Evolutionary conservation across 345 rosid species (phyloP).

Genomic region (Citrus medica): DNA sequence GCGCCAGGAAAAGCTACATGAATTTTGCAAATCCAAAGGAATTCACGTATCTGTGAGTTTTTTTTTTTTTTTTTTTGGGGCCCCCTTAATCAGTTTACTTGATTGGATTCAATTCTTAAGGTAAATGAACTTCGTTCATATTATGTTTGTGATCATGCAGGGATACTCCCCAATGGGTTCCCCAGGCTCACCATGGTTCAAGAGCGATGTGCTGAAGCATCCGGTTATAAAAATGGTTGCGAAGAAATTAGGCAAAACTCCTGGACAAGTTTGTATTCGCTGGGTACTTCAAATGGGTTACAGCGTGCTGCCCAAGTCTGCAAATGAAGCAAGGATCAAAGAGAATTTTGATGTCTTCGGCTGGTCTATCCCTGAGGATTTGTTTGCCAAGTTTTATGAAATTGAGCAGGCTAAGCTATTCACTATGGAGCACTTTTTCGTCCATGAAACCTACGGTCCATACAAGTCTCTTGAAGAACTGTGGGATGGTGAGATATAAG

Average conservation of each 20-base stretch:
- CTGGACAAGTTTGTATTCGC: slow-evolving; percentile 44
- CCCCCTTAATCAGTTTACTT: neutral
- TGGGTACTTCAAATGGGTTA: slow-evolving; percentile 56
- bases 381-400: slow-evolving; percentile 29
- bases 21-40: slow-evolving; percentile 54
- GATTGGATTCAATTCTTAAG: neutral
- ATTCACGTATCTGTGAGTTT: slow-evolving; percentile 55
- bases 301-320: slow-evolving; percentile 44
- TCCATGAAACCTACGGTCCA: too few relatives aligned
- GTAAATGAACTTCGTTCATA: neutral
- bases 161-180: slow-evolving; percentile 49
- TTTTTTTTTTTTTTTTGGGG: neutral
- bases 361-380: slow-evolving; percentile 28
- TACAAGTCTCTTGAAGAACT: neutral
- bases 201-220: slow-evolving; percentile 43
- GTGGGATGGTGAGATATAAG: too few relatives aligned
- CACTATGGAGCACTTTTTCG: too few relatives aligned
- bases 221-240: slow-evolving; percentile 31
- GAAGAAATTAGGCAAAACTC: slow-evolving; percentile 31
- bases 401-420: slow-evolving; percentile 42
- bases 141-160: slow-evolving; percentile 14
- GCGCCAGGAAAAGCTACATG: slow-evolving; percentile 55
- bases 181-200: slow-evolving; percentile 28
- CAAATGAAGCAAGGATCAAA: slow-evolving; percentile 37
- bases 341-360: slow-evolving; percentile 30